Base-by-base conservation (phyloP, 768 basidiomycete genomes). In the Roridomyces roridus region DNA sequence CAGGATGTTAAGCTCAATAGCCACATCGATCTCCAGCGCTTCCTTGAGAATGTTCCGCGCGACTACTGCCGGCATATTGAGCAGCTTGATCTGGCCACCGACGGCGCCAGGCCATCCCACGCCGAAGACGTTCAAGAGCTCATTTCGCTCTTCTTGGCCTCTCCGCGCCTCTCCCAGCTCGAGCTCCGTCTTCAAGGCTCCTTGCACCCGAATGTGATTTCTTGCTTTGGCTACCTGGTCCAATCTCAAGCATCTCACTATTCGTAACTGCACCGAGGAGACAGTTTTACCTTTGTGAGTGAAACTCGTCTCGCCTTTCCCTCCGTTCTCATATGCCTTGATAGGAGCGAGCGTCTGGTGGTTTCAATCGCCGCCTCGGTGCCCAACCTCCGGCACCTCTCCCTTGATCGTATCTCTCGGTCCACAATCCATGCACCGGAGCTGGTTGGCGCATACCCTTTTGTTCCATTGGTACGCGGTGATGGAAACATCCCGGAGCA, bases 271-370 rank as follows among this genome's bases (percentile, higher is more conserved):
- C 44, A 74, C 72, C 12, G 70, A 76, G 10, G 82, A 83, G 55
- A 68, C 69, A 14, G 51, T 63, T 20, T 59, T 68, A 17, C 83
- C 82, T 34, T 69, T 84, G 82, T 83, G 68, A 59, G 80, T 73
- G 48, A 40, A 48, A 41, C 37, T 34, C 11, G 28, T 23, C 24
- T 46, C 46, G 44, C 53, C 45, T 24, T 10, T 43, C 64, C 31
- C 31, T 34, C 31, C 7, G 2, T 36, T 21, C 50, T 25, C 43
- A 37, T 26, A 28, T 58, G 17, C 23, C 42, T 25, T 39, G 10
- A 17, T 59, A 87, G 86, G 73, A 87, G 85, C 71, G 89, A 91
- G 67, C 78, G 89, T 23, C 77, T 89, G 0, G 85, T 83, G 51
- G 88, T 90, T 15, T 80, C 84, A 6, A 85, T 91, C 58, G 88